Conservation (phyloP, 2,329 filamentous ascomycete genomes). For the Botrytis medusae region DNA sequence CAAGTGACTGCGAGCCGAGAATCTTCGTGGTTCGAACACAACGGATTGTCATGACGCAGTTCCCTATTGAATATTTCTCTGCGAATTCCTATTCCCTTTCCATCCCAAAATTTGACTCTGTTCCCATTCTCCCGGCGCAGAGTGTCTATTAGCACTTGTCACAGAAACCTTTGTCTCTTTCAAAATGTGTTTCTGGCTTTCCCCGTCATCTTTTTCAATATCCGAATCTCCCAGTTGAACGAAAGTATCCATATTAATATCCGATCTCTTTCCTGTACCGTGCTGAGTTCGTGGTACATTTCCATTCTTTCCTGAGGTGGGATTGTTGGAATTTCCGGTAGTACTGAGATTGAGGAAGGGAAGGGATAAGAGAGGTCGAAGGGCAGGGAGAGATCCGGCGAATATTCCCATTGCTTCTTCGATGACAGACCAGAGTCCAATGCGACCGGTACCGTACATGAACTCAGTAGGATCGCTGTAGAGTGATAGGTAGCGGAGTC, state of each 20-base stretch:
- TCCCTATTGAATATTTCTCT: background rate
- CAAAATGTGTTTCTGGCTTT: slow-evolving; percentile 44
- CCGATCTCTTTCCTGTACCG: slow-evolving; percentile 9
- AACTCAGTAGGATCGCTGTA: slow-evolving; percentile 44
- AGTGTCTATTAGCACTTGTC: slow-evolving; percentile 26
- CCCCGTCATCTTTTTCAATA: slow-evolving; percentile 32
- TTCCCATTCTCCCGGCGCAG: slow-evolving; percentile 31
- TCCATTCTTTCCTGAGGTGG: background rate
- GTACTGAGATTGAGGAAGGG: slow-evolving; percentile 31
- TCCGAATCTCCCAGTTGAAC: slow-evolving; percentile 26
- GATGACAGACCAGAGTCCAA: slow-evolving; percentile 49
- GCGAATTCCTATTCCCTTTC: background rate
- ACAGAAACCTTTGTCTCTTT: slow-evolving; percentile 41
- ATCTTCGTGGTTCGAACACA: no score
- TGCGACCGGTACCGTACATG: slow-evolving; percentile 44
- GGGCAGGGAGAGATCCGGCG: slow-evolving; percentile 48
- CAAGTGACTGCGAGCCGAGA: background rate
- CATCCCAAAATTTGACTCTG: slow-evolving; percentile 2
- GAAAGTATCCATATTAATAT: slow-evolving; percentile 32
- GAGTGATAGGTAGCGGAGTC: slow-evolving; percentile 46
- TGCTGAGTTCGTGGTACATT: slow-evolving; percentile 23
- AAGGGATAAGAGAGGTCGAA: slow-evolving; percentile 46
- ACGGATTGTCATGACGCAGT: background rate
- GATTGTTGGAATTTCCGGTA: background rate
- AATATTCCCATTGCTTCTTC: slow-evolving; percentile 52